Evolutionary conservation across 805 yeast genomes (phyloP), one percentile per base, ranked within the genome.

Genomic region (Candida berthetii): DNA sequence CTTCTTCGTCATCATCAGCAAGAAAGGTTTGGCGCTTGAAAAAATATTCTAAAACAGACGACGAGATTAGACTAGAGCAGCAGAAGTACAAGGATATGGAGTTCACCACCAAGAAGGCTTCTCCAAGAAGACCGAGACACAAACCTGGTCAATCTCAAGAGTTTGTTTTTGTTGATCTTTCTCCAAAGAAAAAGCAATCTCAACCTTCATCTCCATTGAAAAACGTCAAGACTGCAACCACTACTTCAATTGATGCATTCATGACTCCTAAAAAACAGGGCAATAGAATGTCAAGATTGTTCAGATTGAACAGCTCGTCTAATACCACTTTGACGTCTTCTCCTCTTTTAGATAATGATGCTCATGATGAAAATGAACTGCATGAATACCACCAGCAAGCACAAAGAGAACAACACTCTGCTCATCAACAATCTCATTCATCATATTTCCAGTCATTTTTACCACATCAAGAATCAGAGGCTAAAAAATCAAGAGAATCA

Each of bases 321-420:
- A 27, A 11, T 4, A 27, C n/a, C 4, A 27, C 29, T 27, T 27
- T 22, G 8, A 22, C 29, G 4, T 10, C 29, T 11, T 4, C n/a
- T 27, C 5, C n/a, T 27, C 29, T 13, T 13, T 10, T 4, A 13
- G 29, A 27, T 27, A 10, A 13, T 27, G 29, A 22, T 22, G 8
- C 6, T 7, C 24, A 22, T 7, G 8, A 22, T 91, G 91, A 31
- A 84, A 65, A 42, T 83, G 89, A 50, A 72, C 80, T 3, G 86
- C 76, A 55, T 85, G 85, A 47, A 82, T 89, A 22, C 93, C 93
- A 16, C 82, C 78, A 49, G 82, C 64, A 55, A 83, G 85, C 58
- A 82, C 36, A 34, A 19, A 15, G 13, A 22, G 11, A 19, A 18
- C 36, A 22, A 34, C 24, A 14, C 15, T 9, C 3, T 10, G 9